These are phyloP conservation scores for Acer campestre DNA, from an alignment of 345 rosid genomes.

Conservation along the genomic window DNA sequence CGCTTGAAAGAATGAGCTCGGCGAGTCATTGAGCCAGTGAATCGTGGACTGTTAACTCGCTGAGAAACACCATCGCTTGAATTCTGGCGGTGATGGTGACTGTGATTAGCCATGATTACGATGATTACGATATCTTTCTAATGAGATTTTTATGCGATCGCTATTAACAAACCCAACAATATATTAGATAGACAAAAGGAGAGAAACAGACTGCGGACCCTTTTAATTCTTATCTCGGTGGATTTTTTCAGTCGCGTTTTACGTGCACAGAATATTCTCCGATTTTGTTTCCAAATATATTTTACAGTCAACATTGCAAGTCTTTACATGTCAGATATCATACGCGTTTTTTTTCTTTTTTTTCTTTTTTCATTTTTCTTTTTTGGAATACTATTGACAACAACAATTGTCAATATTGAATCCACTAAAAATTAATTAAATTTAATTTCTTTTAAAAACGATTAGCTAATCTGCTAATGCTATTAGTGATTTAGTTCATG, in stretches of 20 bases:
- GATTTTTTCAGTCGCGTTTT: background rate
- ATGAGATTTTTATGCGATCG: background rate
- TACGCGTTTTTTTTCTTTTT: too few relatives aligned
- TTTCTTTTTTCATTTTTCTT: too few relatives aligned
- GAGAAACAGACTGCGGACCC: background rate
- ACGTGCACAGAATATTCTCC: background rate
- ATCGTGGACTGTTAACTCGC: conserved; percentile 81
- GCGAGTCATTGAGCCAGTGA: conserved; percentile 86
- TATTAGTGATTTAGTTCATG: too few relatives aligned
- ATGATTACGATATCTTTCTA: conserved; percentile 22
- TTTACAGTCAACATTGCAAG: background rate
- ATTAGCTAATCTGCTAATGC: too few relatives aligned
- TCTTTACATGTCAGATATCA: too few relatives aligned
- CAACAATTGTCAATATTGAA: too few relatives aligned
- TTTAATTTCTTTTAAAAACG: too few relatives aligned
- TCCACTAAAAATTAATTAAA: too few relatives aligned
- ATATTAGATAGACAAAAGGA: too few relatives aligned
- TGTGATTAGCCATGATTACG: conserved; percentile 52
- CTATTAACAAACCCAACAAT: background rate
- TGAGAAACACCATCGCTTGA: conserved; percentile 74
- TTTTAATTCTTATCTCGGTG: background rate
- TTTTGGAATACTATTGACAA: too few relatives aligned
- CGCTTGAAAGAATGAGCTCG: conserved; percentile 93
- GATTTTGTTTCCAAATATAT: background rate
- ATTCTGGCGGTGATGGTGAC: conserved; percentile 37